Evolutionary conservation across 192 early-diverging fungal genomes (phyloP).

Genomic region (Linnemannia exigua): DNA sequence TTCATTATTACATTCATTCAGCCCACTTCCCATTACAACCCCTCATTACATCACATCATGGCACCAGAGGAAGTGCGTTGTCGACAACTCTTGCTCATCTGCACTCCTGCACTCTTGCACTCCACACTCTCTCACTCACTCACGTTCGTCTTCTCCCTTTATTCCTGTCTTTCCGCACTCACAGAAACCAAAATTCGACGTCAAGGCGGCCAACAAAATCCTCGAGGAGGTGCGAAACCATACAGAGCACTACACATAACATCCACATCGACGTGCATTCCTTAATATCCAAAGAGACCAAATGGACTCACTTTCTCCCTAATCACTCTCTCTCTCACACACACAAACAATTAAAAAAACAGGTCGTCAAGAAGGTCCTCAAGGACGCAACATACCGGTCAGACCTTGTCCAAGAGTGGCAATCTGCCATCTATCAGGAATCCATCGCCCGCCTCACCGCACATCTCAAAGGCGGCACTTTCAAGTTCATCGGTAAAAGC

Average conservation of each 20-base stretch:
- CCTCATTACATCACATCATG: too few relatives aligned
- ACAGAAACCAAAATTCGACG: conserved; percentile 41
- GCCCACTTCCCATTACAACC: too few relatives aligned
- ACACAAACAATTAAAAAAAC: background rate
- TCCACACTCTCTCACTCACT: background rate
- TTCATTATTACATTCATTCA: too few relatives aligned
- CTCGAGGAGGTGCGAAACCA: conserved; percentile 25
- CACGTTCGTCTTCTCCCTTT: background rate
- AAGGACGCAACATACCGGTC: conserved; percentile 39
- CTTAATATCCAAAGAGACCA: too few relatives aligned
- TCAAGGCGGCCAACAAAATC: conserved; percentile 32
- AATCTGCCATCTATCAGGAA: conserved; percentile 43
- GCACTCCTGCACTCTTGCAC: too few relatives aligned
- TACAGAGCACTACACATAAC: background rate
- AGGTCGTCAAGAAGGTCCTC: conserved; percentile 49
- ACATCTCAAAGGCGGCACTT: conserved; percentile 38
- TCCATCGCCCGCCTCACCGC: conserved; percentile 27
- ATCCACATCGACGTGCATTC: background rate
- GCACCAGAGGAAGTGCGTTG: too few relatives aligned
- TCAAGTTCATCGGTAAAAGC: conserved; percentile 47
- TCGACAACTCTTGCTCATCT: too few relatives aligned
- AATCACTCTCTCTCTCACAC: background rate
- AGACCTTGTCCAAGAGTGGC: conserved; percentile 49
- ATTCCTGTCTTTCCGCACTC: background rate
- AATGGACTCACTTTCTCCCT: background rate